phyloP scores from a whole-genome alignment of 768 basidiomycete species.

The Termitomyces sp. region DNA sequence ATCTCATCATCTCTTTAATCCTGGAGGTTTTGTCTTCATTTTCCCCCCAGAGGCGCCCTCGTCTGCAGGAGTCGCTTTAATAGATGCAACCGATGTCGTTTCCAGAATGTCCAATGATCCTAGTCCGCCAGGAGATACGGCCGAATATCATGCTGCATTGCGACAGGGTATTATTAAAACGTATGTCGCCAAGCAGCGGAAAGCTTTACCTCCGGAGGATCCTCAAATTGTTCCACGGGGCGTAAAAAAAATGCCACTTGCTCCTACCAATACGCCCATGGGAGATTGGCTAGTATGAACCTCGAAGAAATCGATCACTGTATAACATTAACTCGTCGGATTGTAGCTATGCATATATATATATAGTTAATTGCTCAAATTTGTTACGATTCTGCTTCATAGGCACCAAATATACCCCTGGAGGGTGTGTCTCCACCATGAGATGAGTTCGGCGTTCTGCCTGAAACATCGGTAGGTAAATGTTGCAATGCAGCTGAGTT shows the following conservation, averaged over 20 bases:
- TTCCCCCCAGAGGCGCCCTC: slow-evolving; percentile 24
- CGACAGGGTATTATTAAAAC: neutral
- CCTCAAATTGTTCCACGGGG: neutral
- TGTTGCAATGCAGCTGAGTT: slow-evolving; percentile 14
- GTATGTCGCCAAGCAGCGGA: neutral
- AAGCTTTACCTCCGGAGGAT: neutral
- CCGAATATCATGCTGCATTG: neutral
- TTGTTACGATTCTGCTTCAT: slow-evolving; percentile 5
- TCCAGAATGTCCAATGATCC: slow-evolving; percentile 3
- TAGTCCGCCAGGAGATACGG: neutral
- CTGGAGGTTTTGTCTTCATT: neutral
- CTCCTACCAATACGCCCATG: neutral
- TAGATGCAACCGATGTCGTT: slow-evolving; percentile 2
- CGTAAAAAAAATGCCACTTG: neutral
- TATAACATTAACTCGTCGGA: neutral
- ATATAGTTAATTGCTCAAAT: neutral
- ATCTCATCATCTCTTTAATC: neutral
- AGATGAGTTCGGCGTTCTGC: slow-evolving; percentile 54
- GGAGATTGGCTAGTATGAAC: slow-evolving; percentile 1
- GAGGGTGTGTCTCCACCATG: slow-evolving; percentile 54
- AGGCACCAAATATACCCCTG: slow-evolving; percentile 18
- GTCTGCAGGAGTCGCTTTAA: slow-evolving; percentile 24
- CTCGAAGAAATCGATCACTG: neutral
- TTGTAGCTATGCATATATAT: neutral
- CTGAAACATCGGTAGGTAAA: slow-evolving; percentile 21